Percentiles rank a stretch among this genome's conserved stretches.
These are phyloP conservation scores for Leucocoprinus leucothites DNA, from an alignment of 768 basidiomycete species.

Conservation along the genomic window DNA sequence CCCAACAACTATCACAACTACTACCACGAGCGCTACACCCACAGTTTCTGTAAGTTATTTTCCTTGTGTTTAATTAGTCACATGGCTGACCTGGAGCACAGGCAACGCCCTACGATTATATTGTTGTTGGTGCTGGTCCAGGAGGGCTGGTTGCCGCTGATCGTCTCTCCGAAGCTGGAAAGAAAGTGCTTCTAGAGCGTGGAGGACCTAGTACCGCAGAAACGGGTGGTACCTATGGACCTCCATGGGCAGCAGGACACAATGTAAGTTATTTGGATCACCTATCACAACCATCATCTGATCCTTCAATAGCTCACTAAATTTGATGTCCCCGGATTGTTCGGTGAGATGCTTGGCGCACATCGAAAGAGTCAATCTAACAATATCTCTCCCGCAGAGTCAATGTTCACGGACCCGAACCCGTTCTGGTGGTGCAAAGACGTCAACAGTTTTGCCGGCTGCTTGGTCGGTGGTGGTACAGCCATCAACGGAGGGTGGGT, in stretches of 20 bases:
- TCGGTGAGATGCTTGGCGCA: constrained; percentile 26
- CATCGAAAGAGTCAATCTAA: background rate
- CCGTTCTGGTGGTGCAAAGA: constrained; percentile 69
- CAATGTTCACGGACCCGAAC: constrained; percentile 57
- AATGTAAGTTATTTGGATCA: background rate
- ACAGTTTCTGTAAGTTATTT: constrained; percentile 19
- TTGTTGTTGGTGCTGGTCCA: constrained; percentile 56
- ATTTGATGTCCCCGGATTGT: constrained; percentile 63
- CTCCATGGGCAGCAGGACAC: constrained; percentile 33
- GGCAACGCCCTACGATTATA: constrained; percentile 48
- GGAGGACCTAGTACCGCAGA: constrained; percentile 59
- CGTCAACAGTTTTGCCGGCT: constrained; percentile 60
- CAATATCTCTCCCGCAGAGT: constrained; percentile 32
- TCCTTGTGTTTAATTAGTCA: background rate
- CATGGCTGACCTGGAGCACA: background rate
- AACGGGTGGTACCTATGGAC: constrained; percentile 56
- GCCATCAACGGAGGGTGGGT: constrained; percentile 52
- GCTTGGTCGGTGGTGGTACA: constrained; percentile 62
- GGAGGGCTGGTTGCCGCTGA: constrained; percentile 60
- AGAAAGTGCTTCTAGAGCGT: constrained; percentile 62
- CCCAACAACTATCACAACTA: constrained; percentile 24
- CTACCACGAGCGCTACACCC: constrained; percentile 30
- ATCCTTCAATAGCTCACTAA: constrained; percentile 35
- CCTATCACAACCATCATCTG: background rate
- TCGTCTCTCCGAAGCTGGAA: constrained; percentile 56